Conservation (phyloP, 192 early-diverging fungal species). For the Rhizophagus prolifer region DNA sequence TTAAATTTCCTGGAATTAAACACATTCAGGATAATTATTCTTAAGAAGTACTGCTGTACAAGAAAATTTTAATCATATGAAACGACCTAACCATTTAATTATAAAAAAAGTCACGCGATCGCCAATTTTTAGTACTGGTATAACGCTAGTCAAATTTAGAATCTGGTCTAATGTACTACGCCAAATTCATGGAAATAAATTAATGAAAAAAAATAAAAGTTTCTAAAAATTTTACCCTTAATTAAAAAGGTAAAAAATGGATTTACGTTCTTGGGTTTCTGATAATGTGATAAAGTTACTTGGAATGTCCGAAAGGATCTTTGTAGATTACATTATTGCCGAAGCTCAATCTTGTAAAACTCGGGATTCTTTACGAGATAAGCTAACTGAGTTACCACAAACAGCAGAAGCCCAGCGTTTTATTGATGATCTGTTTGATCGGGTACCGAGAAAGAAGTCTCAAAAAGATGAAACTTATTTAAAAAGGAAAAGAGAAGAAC, state of each 20-base stretch:
- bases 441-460: neutral
- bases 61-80: too few species aligned
- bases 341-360: neutral
- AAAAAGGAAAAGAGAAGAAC: slow-evolving; percentile 1
- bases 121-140: too few species aligned
- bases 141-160: too few species aligned
- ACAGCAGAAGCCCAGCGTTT: neutral
- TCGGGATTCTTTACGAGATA: neutral
- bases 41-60: too few species aligned
- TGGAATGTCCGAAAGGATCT: slow-evolving; percentile 3
- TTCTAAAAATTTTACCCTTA: too few species aligned
- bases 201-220: too few species aligned
- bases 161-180: too few species aligned
- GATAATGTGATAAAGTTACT: neutral
- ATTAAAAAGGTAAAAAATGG: slow-evolving; percentile 1
- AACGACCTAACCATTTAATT: too few species aligned
- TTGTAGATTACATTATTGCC: slow-evolving; percentile 13
- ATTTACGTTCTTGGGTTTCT: slow-evolving; percentile 12
- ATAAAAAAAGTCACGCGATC: too few species aligned
- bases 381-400: neutral
- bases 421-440: slow-evolving; percentile 1
- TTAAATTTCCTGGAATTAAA: too few species aligned
- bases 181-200: too few species aligned
- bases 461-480: neutral
- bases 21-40: too few species aligned